Percentiles rank a stretch among this genome's conserved stretches.
Conservation (phyloP, 2,329 filamentous ascomycete species). For the Gremmenia infestans region DNA sequence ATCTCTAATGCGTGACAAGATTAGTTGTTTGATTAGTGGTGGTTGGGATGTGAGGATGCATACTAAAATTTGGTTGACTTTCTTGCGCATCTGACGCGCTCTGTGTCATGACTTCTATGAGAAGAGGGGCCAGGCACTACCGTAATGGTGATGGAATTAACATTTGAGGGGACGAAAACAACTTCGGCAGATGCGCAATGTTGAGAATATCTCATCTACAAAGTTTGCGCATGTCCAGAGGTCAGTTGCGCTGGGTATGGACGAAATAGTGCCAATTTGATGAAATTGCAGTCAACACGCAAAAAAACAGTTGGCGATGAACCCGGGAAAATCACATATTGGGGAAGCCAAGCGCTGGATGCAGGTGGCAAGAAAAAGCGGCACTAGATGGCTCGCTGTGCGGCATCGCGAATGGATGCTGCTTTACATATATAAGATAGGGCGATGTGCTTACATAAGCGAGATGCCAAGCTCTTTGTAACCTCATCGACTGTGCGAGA, state of each 20-base stretch:
- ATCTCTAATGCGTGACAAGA: constrained; percentile 19
- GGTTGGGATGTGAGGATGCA: constrained; percentile 2
- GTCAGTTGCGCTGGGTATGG: constrained; percentile 36
- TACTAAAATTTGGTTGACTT: constrained; percentile 28
- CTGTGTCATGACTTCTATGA: constrained; percentile 31
- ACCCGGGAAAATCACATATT: background rate
- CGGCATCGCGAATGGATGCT: too few species aligned
- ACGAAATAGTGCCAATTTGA: constrained; percentile 33
- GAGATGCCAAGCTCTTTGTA: too few species aligned
- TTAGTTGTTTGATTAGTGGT: constrained; percentile 2
- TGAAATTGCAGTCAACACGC: constrained; percentile 41
- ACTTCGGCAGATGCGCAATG: constrained; percentile 46
- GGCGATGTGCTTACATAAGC: too few species aligned
- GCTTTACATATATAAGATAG: too few species aligned
- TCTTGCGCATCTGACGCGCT: constrained; percentile 31
- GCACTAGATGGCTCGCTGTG: too few species aligned
- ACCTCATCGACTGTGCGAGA: background rate
- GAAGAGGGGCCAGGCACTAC: constrained; percentile 32
- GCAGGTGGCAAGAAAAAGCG: background rate
- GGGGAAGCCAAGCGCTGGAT: background rate
- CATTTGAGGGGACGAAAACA: constrained; percentile 54
- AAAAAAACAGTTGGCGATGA: background rate
- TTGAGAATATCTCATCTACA: constrained; percentile 41
- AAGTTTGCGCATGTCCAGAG: constrained; percentile 53
- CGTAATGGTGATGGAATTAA: constrained; percentile 50